Conservation (phyloP, 2,329 filamentous ascomycete species). For the Claviceps africana region DNA sequence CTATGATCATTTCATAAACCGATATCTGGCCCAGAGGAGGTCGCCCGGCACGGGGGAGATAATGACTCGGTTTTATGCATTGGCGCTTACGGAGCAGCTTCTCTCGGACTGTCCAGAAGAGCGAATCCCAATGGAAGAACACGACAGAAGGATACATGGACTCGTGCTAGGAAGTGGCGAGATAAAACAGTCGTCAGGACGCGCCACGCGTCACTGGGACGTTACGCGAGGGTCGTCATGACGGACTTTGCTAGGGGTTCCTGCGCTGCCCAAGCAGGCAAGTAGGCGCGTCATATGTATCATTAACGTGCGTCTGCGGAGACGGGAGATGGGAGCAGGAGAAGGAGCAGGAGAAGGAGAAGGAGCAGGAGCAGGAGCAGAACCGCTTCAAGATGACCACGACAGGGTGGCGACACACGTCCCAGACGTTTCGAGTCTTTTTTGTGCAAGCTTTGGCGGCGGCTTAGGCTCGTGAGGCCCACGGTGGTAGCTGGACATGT, state of each 20-base stretch:
- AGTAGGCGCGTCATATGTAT: neutral
- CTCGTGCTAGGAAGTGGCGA: conserved; percentile 59
- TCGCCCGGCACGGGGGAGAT: conserved; percentile 21
- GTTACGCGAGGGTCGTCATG: neutral
- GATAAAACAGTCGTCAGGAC: conserved; percentile 22
- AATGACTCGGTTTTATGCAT: conserved; percentile 47
- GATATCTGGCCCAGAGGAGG: conserved; percentile 42
- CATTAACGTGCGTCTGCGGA: neutral
- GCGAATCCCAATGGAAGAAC: conserved; percentile 57
- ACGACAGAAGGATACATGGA: conserved; percentile 71
- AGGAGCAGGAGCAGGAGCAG: neutral
- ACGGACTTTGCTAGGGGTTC: neutral
- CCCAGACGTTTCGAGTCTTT: neutral
- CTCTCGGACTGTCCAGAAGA: conserved; percentile 43
- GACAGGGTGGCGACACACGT: neutral
- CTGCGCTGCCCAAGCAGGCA: neutral
- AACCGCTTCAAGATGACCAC: neutral
- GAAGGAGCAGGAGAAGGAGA: too few relatives aligned
- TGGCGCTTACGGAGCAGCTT: conserved; percentile 78
- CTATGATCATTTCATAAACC: conserved; percentile 84
- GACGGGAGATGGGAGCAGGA: too few relatives aligned
- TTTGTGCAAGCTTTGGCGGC: neutral
- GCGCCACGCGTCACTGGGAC: neutral
- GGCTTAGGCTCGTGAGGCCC: too few relatives aligned
- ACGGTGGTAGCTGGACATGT: neutral